These are phyloP conservation scores for Zymoseptoria brevis DNA, from an alignment of 2,329 filamentous ascomycete species.

Conservation along the genomic window DNA sequence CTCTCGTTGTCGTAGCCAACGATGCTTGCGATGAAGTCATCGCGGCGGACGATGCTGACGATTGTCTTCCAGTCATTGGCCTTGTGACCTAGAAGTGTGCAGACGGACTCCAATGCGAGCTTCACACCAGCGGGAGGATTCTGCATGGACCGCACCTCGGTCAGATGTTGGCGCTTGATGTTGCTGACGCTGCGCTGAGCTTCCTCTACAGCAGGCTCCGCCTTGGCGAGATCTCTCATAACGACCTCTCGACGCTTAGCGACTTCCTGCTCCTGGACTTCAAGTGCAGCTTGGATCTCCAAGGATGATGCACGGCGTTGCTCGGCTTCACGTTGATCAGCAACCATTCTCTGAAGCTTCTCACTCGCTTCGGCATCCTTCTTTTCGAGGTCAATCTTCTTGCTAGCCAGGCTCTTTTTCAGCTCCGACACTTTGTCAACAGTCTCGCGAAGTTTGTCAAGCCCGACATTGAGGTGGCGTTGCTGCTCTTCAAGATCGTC, in stretches of 20 bases:
- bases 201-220: conserved; percentile 86
- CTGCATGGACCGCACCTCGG: conserved; percentile 94
- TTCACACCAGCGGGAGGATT: conserved; percentile 86
- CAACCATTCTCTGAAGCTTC: conserved; percentile 94
- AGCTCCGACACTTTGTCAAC: conserved; percentile 95
- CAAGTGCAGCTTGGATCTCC: conserved; percentile 78
- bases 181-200: conserved; percentile 95
- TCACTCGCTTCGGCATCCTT: conserved; percentile 96
- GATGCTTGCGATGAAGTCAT: conserved; percentile 97
- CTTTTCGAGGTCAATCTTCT: conserved; percentile 84
- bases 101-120: conserved; percentile 91
- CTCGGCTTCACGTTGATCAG: conserved; percentile 89
- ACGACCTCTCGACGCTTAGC: conserved; percentile 76
- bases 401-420: conserved; percentile 81
- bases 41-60: conserved; percentile 76
- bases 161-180: conserved; percentile 95
- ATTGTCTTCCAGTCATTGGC: conserved; percentile 87
- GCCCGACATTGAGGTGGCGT: conserved; percentile 91
- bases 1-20: conserved; percentile 93
- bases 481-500: conserved; percentile 98
- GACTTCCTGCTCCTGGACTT: conserved; percentile 84
- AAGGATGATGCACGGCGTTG: conserved; percentile 80
- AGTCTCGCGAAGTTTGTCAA: conserved; percentile 94
- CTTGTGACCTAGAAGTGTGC: conserved; percentile 85
- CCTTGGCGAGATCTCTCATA: conserved; percentile 75